Evolutionary conservation across 441 rosid species (phyloP), one percentile per base, ranked within the genome.

Genomic region (Croton laevigatus): DNA sequence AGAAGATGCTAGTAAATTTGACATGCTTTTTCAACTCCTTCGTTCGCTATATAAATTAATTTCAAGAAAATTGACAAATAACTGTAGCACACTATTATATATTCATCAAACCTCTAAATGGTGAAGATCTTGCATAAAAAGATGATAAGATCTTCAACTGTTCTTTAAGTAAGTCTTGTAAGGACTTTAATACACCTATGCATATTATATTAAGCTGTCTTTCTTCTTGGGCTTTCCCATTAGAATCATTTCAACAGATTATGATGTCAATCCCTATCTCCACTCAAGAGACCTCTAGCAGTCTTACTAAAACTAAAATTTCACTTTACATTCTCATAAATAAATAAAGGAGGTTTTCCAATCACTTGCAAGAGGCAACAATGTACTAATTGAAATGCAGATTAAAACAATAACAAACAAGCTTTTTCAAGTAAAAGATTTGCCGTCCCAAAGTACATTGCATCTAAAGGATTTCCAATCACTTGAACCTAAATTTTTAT

Each of bases 331-430:
- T 67, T 38, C 13, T 68, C 64, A 12, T 11, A 58, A 55, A 59
- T 22, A 59, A 8, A 27, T 27, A 27, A 19, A 55, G 4, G 32
- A 49, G 44, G 59, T 34, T 65, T 16, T 44, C 42, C 42, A 20
- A 57, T 59, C 2, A 52, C 61, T 22, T 51, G 23, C 44, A n/a
- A 68, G 64, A 23, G 44, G 66, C 68, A 62, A 22, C 62, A 45
- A 23, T 23, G 42, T 23, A 34, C 51, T 57, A 32, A 23, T n/a
- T 5, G 52, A 20, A 48, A 11, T 40, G 13, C 37, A 45, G 27
- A 46, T 5, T 11, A n/a, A 22, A 69, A 59, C n/a, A 6, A 59
- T 48, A 48, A 59, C n/a, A 22, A 44, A 48, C 4, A n/a, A 48
- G 53, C 19, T 16, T n/a, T 48, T 16, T 16, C 53, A 48, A 48